Base-by-base conservation (phyloP, 192 early-diverging fungal species). In the Linnemannia hyalina region DNA sequence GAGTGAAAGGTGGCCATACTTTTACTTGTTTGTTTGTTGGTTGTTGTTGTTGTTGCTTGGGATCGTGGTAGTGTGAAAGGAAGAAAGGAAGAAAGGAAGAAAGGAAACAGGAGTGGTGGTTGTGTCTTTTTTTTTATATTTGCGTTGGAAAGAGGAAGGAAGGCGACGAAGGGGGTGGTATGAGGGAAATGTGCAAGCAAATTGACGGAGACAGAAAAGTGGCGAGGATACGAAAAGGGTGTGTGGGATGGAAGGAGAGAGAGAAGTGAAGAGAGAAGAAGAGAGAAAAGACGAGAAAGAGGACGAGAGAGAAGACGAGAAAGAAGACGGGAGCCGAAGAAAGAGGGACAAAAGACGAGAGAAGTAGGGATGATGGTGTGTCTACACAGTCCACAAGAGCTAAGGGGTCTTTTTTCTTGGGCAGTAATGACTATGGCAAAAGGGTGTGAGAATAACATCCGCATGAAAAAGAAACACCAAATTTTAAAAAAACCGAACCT, bases 1-100 rank as follows among this genome's bases (percentile, higher is more conserved):
- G 84, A 80, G 68, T 74, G 84, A 13, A 86, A 86, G 22, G 84
- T 81, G 0, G 84, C 84, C 84, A 86, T 85, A 32, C 32, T 60
- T 9, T 40, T 57, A 18, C 54, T 47, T 42, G 38, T 69, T 29
- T 55, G 5, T 18, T 40, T 10, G 20, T 46, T 70, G 4, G 38
- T 52, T 44, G 41, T 15, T 57, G 49, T 54, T 20, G 74, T 32
- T 75, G 68, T n/a, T n/a, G n/a, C n/a, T n/a, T n/a, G 20, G 47
- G 74, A 15, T 75, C 35, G 68, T 18, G 47, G 4, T 49, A 18
- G 47, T 18, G 47, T 49, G 47, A 49, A 49, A 49, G 16, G 15
- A 49, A 49, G 47, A 49, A 18, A 49, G 16, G 15, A 49, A 49
- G 47, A 49, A 18, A 49, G 42, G 42, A 35, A 35, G 35, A 35